Evolutionary conservation across 2,329 filamentous ascomycete species (phyloP), one percentile per base, ranked within the genome.

Genomic region (Fusarium coicis): DNA sequence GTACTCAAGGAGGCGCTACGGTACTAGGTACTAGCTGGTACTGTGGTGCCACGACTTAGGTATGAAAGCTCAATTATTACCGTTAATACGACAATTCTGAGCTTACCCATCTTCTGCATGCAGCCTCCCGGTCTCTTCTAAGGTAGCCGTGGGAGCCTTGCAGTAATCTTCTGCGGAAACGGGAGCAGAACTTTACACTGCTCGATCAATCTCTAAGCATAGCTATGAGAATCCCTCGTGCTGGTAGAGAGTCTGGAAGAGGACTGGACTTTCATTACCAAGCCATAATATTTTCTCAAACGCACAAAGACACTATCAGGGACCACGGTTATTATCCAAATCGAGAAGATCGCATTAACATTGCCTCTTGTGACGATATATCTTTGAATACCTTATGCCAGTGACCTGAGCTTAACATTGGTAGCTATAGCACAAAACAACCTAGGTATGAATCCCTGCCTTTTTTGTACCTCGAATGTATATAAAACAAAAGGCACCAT

Each of bases 51-150:
- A 68, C 64, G 55, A 40, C 23, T 44, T 50, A 36, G 34, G 34
- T 36, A 52, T 37, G 26, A 16, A n/a, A 42, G 44, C 36, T 49
- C 43, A 64, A 46, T 52, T 63, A 32, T 10, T 19, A 34, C 28
- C 21, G 36, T 23, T 63, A 43, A 64, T 69, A 56, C n/a, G 65
- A 64, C 55, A 62, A 63, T 54, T 47, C 34, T 15, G 28, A 43
- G 36, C 37, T 39, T 36, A 26, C 30, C 47, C 47, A 34, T 43
- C 14, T 47, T 62, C 26, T 54, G 18, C 21, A 67, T 68, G 44
- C 65, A 52, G 30, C 28, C 50, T 57, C 65, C 65, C 18, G 58
- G 52, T 36, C 57, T 50, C 32, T 32, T 30, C 18, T 11, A 30
- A 34, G 26, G 54, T 30, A 56, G 39, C 47, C 63, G 26, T 15